These are phyloP conservation scores for Cladosporium sp. DNA, from an alignment of 2,329 filamentous ascomycete species.

Conservation along the genomic window DNA sequence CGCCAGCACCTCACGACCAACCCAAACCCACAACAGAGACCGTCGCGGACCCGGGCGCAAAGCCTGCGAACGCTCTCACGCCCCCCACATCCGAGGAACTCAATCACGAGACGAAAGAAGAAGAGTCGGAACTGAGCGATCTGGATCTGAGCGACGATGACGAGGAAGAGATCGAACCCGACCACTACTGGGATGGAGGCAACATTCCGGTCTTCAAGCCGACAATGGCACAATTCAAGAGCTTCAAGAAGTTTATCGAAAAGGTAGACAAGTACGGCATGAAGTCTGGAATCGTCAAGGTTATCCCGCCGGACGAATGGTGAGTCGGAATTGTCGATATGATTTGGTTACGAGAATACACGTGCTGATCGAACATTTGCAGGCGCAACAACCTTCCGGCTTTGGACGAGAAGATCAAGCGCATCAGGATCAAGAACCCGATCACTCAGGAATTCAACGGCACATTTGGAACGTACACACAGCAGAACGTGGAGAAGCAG, in stretches of 20 bases:
- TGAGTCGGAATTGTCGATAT: conserved; percentile 42
- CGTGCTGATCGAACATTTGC: conserved; percentile 18
- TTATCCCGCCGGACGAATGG: conserved; percentile 93
- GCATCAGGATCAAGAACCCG: conserved; percentile 89
- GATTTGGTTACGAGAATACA: conserved; percentile 6
- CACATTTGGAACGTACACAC: conserved; percentile 89
- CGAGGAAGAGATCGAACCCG: conserved; percentile 60
- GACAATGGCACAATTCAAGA: conserved; percentile 89
- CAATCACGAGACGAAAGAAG: conserved; percentile 36
- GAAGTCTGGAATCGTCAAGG: conserved; percentile 95
- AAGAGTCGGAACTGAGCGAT: conserved; percentile 46
- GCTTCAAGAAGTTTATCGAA: conserved; percentile 87
- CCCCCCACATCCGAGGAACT: conserved; percentile 51
- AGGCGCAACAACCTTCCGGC: conserved; percentile 68
- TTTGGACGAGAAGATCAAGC: conserved; percentile 82
- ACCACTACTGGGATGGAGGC: conserved; percentile 79
- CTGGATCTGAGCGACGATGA: conserved; percentile 41
- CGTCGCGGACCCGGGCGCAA: conserved; percentile 6
- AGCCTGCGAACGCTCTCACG: conserved; percentile 36
- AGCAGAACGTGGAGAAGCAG: conserved; percentile 95
- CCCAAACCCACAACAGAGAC: conserved; percentile 25
- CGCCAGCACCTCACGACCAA: conserved; percentile 22
- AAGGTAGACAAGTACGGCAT: conserved; percentile 93
- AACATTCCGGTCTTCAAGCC: conserved; percentile 92
- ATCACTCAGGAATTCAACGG: conserved; percentile 99